Evolutionary conservation across 495 filamentous ascomycete species (phyloP), one percentile per base, ranked within the genome.

Genomic region (Talaromyces proteolyticus): DNA sequence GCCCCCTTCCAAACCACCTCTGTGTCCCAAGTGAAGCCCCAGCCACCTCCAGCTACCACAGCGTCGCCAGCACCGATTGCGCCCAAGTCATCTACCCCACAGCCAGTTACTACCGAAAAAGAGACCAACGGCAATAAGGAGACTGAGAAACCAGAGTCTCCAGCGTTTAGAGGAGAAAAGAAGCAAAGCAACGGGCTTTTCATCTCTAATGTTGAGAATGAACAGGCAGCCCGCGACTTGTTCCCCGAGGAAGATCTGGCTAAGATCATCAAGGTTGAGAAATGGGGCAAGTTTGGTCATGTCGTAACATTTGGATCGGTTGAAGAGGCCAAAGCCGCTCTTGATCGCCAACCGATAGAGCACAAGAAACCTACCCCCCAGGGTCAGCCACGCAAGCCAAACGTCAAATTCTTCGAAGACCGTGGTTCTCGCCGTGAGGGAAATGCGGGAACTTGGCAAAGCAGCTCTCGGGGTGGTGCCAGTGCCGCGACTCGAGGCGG

Each of bases 221-320:
- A 87, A 47, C 86, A 95, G 21, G 86, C 85, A 18, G 84, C 86
- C 5, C 86, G 85, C 26, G 82, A 87, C 25, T 74, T 92, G 4
- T 89, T 99, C 57, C 63, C 79, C 4, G 83, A 94, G 11, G 88
- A 94, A 53, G 88, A 95, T 61, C 84, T 81, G 63, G 58, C 73
- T 10, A 95, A 91, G 67, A 85, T 95, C 47, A 48, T 71, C 38
- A 84, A 86, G 64, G 77, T 96, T 39, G 89, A 95, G 44, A 87
- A 85, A 56, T 83, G 77, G 70, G 81, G 81, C 19, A 82, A 81
- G 54, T 79, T 74, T 44, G 91, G 88, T 69, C 86, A 85, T 62
- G 82, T 95, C 34, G 89, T 84, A 16, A 84, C 87, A 23, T 96
- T 96, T 73, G 73, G 81, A 42, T 86, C 74, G 16, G 59, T 74